Evolutionary conservation across 495 filamentous ascomycete genomes (phyloP).

Genomic region (Cryomyces minteri): DNA sequence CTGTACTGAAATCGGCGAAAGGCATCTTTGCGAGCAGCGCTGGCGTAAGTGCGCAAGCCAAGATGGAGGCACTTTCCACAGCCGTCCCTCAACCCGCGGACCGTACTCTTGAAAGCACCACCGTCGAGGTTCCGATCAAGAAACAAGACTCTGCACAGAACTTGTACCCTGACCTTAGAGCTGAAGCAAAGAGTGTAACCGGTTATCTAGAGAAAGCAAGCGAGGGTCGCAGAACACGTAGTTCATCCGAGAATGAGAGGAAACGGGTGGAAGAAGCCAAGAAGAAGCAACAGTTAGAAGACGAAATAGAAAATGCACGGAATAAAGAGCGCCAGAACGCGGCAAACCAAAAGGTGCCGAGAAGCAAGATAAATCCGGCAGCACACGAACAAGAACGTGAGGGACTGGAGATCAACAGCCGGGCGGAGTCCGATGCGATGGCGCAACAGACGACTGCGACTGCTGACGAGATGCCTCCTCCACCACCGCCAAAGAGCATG

Average conservation of each 20-base stretch:
- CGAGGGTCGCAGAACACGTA: slow-evolving; percentile 45
- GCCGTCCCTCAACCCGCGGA: slow-evolving; percentile 1
- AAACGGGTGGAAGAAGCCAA: slow-evolving; percentile 45
- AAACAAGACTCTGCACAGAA: not conserved
- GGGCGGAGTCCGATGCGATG: not conserved
- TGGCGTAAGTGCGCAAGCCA: slow-evolving; percentile 57
- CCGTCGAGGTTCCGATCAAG: too few species aligned
- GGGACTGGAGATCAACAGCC: too few species aligned
- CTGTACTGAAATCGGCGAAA: slow-evolving; percentile 70
- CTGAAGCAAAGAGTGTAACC: too few species aligned
- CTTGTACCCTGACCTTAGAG: not conserved
- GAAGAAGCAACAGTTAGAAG: slow-evolving; percentile 32
- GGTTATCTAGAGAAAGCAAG: slow-evolving; percentile 2
- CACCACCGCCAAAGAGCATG: slow-evolving; percentile 37
- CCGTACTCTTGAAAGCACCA: too few species aligned
- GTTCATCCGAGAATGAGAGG: slow-evolving; percentile 55
- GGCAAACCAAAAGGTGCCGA: not conserved
- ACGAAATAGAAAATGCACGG: slow-evolving; percentile 42
- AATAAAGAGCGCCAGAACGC: slow-evolving; percentile 34
- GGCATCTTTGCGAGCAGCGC: slow-evolving; percentile 69
- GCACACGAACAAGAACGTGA: slow-evolving; percentile 15
- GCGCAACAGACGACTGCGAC: slow-evolving; percentile 1
- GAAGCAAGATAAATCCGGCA: slow-evolving; percentile 22
- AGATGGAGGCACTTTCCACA: slow-evolving; percentile 35
- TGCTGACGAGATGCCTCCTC: slow-evolving; percentile 30